These are phyloP conservation scores for Boletus tylopilopsis DNA, from an alignment of 768 basidiomycete genomes.

Conservation along the genomic window DNA sequence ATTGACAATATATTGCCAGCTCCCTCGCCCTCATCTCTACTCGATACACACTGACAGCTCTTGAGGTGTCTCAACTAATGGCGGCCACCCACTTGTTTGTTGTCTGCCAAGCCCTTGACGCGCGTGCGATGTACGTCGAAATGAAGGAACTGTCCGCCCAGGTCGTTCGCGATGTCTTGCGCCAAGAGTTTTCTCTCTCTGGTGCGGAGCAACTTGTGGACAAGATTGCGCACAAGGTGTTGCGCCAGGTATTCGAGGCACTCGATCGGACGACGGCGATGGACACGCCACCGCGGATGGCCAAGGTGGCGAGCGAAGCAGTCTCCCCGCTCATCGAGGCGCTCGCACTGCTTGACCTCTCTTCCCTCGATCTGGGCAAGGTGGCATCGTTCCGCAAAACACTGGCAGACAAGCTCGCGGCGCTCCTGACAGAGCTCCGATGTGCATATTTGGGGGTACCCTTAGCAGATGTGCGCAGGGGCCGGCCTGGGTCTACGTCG, in stretches of 20 bases:
- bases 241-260: conserved; percentile 40
- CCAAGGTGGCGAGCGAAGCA: conserved; percentile 60
- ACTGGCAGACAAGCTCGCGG: conserved; percentile 13
- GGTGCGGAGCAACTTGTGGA: conserved; percentile 12
- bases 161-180: conserved; percentile 19
- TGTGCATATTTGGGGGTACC: conserved; percentile 29
- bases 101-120: conserved; percentile 79
- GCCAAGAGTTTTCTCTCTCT: conserved; percentile 12
- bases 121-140: conserved; percentile 70
- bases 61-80: conserved; percentile 74
- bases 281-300: conserved; percentile 70
- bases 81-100: conserved; percentile 74
- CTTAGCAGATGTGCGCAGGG: conserved; percentile 18
- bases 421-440: conserved; percentile 25
- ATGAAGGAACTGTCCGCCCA: conserved; percentile 38
- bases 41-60: conserved; percentile 71
- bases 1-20: conserved; percentile 33
- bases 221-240: conserved; percentile 30
- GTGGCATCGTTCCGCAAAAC: conserved; percentile 22
- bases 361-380: conserved; percentile 17
- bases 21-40: conserved; percentile 83
- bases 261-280: conserved; percentile 68
- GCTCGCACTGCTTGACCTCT: conserved; percentile 11
- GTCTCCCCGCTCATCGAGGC: conserved; percentile 59
- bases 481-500: conserved; percentile 5